Evolutionary conservation across 2,329 filamentous ascomycete genomes (phyloP), one percentile per base, ranked within the genome.

Genomic region (Aureobasidium sp.): DNA sequence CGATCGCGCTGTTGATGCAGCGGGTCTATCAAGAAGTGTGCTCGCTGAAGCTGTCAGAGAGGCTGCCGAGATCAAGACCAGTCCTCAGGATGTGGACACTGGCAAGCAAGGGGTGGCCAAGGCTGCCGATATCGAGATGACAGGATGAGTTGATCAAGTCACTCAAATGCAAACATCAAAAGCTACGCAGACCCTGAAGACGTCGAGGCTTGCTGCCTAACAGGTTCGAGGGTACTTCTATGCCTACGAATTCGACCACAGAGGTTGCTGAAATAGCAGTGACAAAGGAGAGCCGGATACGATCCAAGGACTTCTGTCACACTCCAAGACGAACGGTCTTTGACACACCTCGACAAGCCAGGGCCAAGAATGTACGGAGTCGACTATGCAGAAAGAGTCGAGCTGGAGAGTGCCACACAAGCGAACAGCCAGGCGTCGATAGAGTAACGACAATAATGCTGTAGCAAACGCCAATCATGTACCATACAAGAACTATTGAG

Each of bases 1-100:
- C 35, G 84, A 88, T 67, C 81, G 80, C 64, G 85, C 86, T 57
- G 83, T 87, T 33, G 81, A 83, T 69, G 84, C 85, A 37, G 85
- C 86, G 47, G 73, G 80, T 19, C 81, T 83, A 44, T 79, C 82
- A 37, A 77, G 86, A 63, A 75, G 79, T 2, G 85, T 88, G 44
- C 75, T 88, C 54, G 79, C 79, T 56, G 83, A 85, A 61, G 84
- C 85, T 59, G 76, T 87, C 17, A 81, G 79, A 61, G 85, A 88
- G 67, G 79, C 81, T 48, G 76, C 78, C 11, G 75, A 79, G 67
- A 31, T 64, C 12, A 73, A 73, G 66, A 60, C 67, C 14, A 67
- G 62, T n/a, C 50, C 63, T 27, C n/a, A 60, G 29, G 45, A 60
- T 12, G 60, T n/a, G 12, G 35, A 48, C 5, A 45, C 37, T 37